A percentile compares a stretch with the other conserved stretches of the same genome.
Conservation (phyloP, 371 early-diverging fungal species). For the Conidiobolus coronatus region DNA sequence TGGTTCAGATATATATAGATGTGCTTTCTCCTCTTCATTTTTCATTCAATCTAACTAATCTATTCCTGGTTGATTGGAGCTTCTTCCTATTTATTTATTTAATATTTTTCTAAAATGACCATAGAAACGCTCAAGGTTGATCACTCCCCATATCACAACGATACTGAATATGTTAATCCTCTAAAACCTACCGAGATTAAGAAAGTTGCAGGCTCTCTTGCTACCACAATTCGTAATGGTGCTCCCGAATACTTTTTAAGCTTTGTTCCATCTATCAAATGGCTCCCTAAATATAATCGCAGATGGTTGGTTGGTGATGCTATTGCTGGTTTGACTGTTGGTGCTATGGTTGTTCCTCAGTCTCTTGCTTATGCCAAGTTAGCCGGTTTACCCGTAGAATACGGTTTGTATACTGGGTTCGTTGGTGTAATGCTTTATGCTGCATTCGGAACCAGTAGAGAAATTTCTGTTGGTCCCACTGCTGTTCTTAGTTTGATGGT, state of each 20-base stretch:
- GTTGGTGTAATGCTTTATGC: conserved; percentile 52
- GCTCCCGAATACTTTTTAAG: conserved; percentile 1
- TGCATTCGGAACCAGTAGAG: conserved; percentile 63
- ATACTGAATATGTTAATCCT: too few species aligned
- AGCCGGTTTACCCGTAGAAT: conserved; percentile 56
- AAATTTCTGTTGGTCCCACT: conserved; percentile 67
- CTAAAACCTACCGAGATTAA: too few species aligned
- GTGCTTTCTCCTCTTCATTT: too few species aligned
- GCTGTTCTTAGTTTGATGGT: conserved; percentile 30
- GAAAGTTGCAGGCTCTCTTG: too few species aligned
- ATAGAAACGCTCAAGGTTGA: too few species aligned
- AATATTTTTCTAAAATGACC: too few species aligned
- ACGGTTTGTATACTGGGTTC: conserved; percentile 70
- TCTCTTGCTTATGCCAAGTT: conserved; percentile 64
- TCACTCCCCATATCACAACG: too few species aligned
- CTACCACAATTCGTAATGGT: neutral
- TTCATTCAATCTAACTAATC: too few species aligned
- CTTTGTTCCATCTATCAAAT: conserved; percentile 3
- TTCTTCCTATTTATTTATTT: too few species aligned
- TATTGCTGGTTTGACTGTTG: conserved; percentile 67
- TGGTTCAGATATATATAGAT: too few species aligned
- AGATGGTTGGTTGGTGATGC: conserved; percentile 55
- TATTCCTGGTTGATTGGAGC: too few species aligned
- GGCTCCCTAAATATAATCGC: conserved; percentile 15
- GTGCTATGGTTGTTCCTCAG: conserved; percentile 64